Conservation (phyloP, 768 basidiomycete genomes). For the Harrya chromipes region DNA sequence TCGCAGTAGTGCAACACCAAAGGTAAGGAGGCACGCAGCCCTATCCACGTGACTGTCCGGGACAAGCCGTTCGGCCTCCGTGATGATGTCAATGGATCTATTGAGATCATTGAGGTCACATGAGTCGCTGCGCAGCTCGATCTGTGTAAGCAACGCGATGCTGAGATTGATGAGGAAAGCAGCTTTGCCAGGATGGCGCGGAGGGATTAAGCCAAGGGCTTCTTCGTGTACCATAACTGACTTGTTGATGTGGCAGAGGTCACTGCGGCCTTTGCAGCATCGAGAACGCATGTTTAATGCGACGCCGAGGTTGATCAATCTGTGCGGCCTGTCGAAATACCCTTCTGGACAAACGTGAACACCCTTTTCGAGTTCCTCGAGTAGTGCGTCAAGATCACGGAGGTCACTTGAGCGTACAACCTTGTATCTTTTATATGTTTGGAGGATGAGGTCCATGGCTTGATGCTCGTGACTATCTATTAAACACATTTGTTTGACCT, state of each 20-base stretch:
- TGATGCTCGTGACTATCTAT: background rate
- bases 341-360: background rate
- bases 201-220: background rate
- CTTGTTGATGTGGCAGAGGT: background rate
- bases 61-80: too few species aligned
- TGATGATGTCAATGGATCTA: too few species aligned
- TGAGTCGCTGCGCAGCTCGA: too few species aligned
- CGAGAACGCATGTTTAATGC: too few species aligned
- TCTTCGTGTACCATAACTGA: background rate
- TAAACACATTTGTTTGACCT: too few species aligned
- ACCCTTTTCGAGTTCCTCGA: background rate
- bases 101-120: too few species aligned
- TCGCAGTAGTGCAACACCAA: too few species aligned
- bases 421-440: background rate
- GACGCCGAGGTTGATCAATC: constrained; percentile 2
- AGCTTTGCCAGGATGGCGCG: background rate
- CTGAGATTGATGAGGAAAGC: background rate
- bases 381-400: background rate
- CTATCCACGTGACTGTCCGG: too few species aligned
- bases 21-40: too few species aligned
- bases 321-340: constrained; percentile 1
- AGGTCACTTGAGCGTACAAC: background rate
- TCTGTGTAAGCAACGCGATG: background rate
- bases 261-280: too few species aligned
- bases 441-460: background rate